Evolutionary conservation across 108 stramenopile species (phyloP), one percentile per base, ranked within the genome.

Genomic region (Phaeodactylum tricornutum): DNA sequence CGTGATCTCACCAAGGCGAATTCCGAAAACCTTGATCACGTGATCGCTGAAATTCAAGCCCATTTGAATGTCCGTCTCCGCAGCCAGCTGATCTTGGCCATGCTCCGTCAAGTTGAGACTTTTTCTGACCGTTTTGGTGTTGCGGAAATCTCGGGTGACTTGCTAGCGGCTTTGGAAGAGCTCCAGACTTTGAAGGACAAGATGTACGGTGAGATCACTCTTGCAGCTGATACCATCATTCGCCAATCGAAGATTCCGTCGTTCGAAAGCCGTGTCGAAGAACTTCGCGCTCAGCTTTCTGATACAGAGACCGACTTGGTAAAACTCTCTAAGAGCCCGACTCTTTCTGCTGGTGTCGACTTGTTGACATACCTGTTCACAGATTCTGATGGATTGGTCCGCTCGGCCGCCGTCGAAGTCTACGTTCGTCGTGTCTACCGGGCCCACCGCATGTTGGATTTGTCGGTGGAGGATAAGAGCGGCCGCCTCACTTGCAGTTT

Each of bases 401-500:
- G 75, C 17, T 44, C 47, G 14, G 76, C 80, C 40, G 83, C 87
- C 4, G 39, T 92, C 33, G 92, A 94, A 61, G 75, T 80, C 19
- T 97, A 95, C 70, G 66, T 92, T 43, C 86, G 93, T 25, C 92
- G 96, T 46, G 84, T 97, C 33, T 97, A 95, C 84, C 89, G 93
- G 41, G 92, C 91, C 20, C 87, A 97, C 73, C 64, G 72, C 35
- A 75, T 94, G 20, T 66, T 75, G 20, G 55, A 57, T 35, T 47
- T 97, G 32, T 44, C 48, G 20, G 78, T 87, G 11, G 69, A 57
- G 27, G 71, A 71, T 11, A 57, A 55, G 14, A 68, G 81, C 38
- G 92, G 86, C 12, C 69, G 72, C 16, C 66, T 93, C 42, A 64
- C 77, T 1, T 87, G 82, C 53, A 66, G 67, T 47, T 97, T 87